Percentiles rank a stretch among this genome's conserved stretches.
These are phyloP conservation scores for Penicillium sp. DNA, from an alignment of 2,329 filamentous ascomycete species.

Conservation along the genomic window DNA sequence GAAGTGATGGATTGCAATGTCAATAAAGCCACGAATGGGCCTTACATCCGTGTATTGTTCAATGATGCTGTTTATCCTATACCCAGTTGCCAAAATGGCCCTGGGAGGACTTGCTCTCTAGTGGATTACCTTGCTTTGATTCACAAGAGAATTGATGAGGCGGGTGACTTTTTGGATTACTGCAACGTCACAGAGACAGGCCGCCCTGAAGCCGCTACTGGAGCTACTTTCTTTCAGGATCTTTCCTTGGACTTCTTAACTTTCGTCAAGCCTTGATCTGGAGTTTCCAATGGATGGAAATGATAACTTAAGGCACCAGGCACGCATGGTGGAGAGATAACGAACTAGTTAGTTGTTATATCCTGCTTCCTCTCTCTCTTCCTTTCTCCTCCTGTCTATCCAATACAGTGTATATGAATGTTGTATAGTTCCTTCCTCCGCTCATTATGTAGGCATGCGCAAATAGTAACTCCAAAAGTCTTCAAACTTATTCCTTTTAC, in stretches of 20 bases:
- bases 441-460: too few species aligned
- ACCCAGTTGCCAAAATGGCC: slow-evolving; percentile 54
- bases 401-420: too few species aligned
- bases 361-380: too few species aligned
- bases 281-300: too few species aligned
- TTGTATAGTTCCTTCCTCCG: too few species aligned
- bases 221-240: slow-evolving; percentile 30
- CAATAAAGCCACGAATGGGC: slow-evolving; percentile 16
- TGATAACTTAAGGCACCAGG: too few species aligned
- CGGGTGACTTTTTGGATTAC: slow-evolving; percentile 48
- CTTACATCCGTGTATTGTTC: slow-evolving; percentile 53
- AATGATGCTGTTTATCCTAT: slow-evolving; percentile 64
- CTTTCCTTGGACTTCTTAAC: slow-evolving; percentile 28
- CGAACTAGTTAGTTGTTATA: too few species aligned
- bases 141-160: slow-evolving; percentile 44
- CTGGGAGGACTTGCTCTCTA: slow-evolving; percentile 54
- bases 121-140: slow-evolving; percentile 48
- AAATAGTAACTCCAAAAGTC: too few species aligned
- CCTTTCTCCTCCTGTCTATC: too few species aligned
- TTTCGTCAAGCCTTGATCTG: slow-evolving; percentile 26
- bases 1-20: slow-evolving; percentile 57
- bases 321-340: too few species aligned
- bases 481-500: too few species aligned
- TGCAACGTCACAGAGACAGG: slow-evolving; percentile 25
- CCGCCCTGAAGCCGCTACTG: slow-evolving; percentile 17